Evolutionary conservation across 1,284 basidiomycete genomes (phyloP), one percentile per base, ranked within the genome.

Genomic region (Leccinum cinnamomeum): DNA sequence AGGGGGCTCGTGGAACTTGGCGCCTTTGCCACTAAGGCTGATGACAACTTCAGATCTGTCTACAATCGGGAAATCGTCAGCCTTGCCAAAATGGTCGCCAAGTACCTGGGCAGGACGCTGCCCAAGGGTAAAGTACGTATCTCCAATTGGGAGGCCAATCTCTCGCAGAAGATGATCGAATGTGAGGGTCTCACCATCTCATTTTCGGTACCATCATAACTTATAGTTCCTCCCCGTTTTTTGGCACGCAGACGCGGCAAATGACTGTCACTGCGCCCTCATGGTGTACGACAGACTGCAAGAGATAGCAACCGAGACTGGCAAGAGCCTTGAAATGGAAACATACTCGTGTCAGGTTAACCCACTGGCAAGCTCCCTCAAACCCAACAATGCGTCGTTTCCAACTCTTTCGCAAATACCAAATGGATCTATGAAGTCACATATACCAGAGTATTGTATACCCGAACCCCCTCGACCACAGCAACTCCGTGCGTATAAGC

Each of bases 1-100:
- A 72, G 75, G 23, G 81, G 79, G 51, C 79, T 87, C 2, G 79
- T 88, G 10, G 87, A 89, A 64, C 83, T 89, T 2, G 84, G 83
- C 3, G 75, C 74, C 1, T 70, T 88, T 14, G 84, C 84, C 2
- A 70, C 71, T 3, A 74, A 78, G 41, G 83, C 81, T 2, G 87
- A 89, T 65, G 73, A 77, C 3, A 60, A 66, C 2, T 81, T 81
- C 62, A 64, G 58, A 16, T 25, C 69, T 16, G 64, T 68, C 20
- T 78, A 78, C 64, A 78, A 75, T n/a, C 77, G 82, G n/a, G 75
- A 75, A 10, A 79, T 87, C 10, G 81, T 87, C 58, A 78, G 79
- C 46, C 79, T 88, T 3, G 80, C 80, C 68, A 81, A 81, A 70
- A 79, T 88, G 65, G 82, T 85, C 0, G 80, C 78, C 23, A 75